Evolutionary conservation across 2,329 filamentous ascomycete genomes (phyloP).

Genomic region (Epichloe glyceriae): DNA sequence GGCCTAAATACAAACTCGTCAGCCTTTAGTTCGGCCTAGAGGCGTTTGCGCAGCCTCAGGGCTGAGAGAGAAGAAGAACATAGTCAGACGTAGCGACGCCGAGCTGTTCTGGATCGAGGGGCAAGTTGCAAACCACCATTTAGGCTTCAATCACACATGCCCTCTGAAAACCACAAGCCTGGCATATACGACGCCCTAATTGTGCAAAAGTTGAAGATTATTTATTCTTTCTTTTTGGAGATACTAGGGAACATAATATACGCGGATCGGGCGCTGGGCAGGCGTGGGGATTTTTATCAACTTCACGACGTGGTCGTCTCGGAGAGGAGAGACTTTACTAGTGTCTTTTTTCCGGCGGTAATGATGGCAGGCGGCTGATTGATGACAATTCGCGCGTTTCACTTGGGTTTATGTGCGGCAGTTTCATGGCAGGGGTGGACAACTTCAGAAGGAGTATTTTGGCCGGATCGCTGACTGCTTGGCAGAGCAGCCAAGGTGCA

Average conservation of each 20-base stretch:
- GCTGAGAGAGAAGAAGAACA: neutral
- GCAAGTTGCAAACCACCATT: neutral
- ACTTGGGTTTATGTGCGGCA: slow-evolving; percentile 7
- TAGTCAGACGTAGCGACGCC: neutral
- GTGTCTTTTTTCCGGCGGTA: slow-evolving; percentile 16
- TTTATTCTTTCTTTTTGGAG: slow-evolving; percentile 1
- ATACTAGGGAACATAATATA: slow-evolving; percentile 1
- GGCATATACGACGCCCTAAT: neutral
- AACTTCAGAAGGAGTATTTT: neutral
- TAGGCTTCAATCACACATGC: neutral
- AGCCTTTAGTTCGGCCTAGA: neutral
- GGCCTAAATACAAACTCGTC: slow-evolving; percentile 28
- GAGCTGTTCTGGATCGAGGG: neutral
- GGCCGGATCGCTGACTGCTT: slow-evolving; percentile 3
- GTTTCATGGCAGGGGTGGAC: slow-evolving; percentile 6
- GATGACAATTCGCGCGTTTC: slow-evolving; percentile 14
- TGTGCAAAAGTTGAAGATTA: slow-evolving; percentile 4
- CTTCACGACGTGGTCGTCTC: slow-evolving; percentile 5
- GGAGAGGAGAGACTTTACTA: slow-evolving; percentile 8
- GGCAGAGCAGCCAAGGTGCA: slow-evolving; percentile 4
- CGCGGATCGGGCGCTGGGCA: neutral
- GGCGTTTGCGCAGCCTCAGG: neutral
- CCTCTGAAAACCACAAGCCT: neutral
- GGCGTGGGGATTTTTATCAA: neutral
- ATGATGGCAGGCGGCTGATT: slow-evolving; percentile 18